These are phyloP conservation scores for Debaryomyces subglobosus DNA, from an alignment of 1,139 yeast genomes.

Conservation along the genomic window DNA sequence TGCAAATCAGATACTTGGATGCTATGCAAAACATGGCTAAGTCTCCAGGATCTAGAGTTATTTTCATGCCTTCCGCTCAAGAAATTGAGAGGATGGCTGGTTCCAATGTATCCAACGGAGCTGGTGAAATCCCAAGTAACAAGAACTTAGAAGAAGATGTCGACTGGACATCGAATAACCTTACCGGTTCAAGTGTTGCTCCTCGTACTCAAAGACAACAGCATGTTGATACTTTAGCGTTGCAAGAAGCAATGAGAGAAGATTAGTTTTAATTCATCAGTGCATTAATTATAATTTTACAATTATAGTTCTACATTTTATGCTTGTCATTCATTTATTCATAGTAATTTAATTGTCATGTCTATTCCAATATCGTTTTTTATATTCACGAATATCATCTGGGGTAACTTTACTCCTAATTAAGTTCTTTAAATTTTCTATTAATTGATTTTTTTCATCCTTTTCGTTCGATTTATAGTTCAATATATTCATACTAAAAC, in stretches of 20 bases:
- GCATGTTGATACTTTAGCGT: constrained; percentile 28
- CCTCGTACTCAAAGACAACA: constrained; percentile 17
- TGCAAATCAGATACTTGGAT: constrained; percentile 79
- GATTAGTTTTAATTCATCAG: constrained; percentile 1
- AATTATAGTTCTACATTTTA: background rate
- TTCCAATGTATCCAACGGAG: constrained; percentile 18
- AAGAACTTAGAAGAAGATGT: constrained; percentile 22
- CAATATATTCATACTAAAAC: constrained; percentile 8
- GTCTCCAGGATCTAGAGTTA: constrained; percentile 63
- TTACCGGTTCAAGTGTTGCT: background rate
- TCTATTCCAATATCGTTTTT: constrained; percentile 16
- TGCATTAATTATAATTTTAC: background rate
- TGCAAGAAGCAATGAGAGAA: constrained; percentile 32
- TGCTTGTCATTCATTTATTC: background rate
- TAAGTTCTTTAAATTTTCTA: constrained; percentile 10
- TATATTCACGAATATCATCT: constrained; percentile 17
- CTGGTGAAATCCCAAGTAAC: constrained; percentile 8
- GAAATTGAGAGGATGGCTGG: constrained; percentile 44
- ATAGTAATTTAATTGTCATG: constrained; percentile 1
- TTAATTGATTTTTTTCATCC: constrained; percentile 6
- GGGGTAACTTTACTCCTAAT: constrained; percentile 17
- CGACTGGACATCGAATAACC: constrained; percentile 21
- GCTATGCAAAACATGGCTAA: constrained; percentile 81
- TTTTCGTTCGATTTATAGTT: constrained; percentile 1
- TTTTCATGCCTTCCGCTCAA: constrained; percentile 67